Evolutionary conservation across 2,329 filamentous ascomycete genomes (phyloP), one percentile per base, ranked within the genome.

Genomic region (Cadophora sp.): DNA sequence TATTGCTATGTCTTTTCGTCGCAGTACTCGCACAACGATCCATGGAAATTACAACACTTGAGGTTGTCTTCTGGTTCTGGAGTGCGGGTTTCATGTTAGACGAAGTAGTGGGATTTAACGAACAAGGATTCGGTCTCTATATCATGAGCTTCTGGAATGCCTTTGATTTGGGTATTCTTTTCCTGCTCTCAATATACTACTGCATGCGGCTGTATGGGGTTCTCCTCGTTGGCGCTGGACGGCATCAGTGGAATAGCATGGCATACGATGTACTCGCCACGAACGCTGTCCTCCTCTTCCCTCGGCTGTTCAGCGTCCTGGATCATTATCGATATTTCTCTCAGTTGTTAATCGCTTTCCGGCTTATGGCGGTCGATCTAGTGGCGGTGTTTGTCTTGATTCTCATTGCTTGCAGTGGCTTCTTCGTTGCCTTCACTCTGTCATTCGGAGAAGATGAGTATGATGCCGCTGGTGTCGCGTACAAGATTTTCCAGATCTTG

Each of bases 131-230:
- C 78, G 94, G 94, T 45, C 86, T 98, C 36, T 98, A 97, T 80
- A 93, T 97, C 75, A 95, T 97, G 89, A 97, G 93, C 78, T 96
- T 97, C 78, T 97, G 95, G 95, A 97, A 97, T 78, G 88, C 94
- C 45, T 97, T 97, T 78, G 95, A 97, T 76, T 83, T 97, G 45
- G 94, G 94, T 9, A 97, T 97, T 62, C 81, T 97, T 62, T 81
- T 97, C 27, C 83, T 97, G 68, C 88, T 97, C 73, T 89, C 96
- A 74, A 86, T 92, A 64, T 97, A 97, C 81, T 97, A 97, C 78
- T 92, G 91, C 74, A 89, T 97, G 81, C 89, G 95, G 65, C 85
- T 96, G 16, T 97, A 96, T 75, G 93, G 94, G 22, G 91, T 97
- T 61, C 89, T 97, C 67, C 83, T 97, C 72, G 88, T 93, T 1